Conservation (phyloP, 2,329 filamentous ascomycete genomes). For the Knufia petricola region DNA sequence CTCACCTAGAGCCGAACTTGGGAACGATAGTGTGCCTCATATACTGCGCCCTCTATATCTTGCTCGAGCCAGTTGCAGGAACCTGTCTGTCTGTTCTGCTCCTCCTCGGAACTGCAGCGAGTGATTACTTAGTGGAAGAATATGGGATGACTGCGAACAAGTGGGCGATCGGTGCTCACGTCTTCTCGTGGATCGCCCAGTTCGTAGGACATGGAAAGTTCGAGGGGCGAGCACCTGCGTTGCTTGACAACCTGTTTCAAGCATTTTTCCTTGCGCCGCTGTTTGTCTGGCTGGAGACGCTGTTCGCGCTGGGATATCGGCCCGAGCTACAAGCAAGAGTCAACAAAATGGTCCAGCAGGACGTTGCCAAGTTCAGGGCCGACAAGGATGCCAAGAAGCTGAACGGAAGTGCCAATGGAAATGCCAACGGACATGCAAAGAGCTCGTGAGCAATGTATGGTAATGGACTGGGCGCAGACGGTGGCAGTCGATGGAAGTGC, state of each 20-base stretch:
- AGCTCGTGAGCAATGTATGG: too few relatives aligned
- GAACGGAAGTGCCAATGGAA: conserved; percentile 22
- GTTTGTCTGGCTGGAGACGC: conserved; percentile 91
- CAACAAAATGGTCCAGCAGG: conserved; percentile 62
- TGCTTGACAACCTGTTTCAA: conserved; percentile 86
- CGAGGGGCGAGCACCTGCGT: conserved; percentile 76
- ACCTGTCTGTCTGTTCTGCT: conserved; percentile 66
- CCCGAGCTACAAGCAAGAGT: conserved; percentile 76
- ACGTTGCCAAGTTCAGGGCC: conserved; percentile 64
- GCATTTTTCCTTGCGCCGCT: conserved; percentile 87
- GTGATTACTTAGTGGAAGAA: conserved; percentile 62
- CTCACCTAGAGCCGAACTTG: conserved; percentile 50
- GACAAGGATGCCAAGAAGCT: conserved; percentile 40
- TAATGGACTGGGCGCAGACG: too few relatives aligned
- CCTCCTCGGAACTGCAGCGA: conserved; percentile 61
- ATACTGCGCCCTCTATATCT: conserved; percentile 73
- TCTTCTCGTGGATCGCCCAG: conserved; percentile 75
- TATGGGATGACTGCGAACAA: conserved; percentile 52
- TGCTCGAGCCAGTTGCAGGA: conserved; percentile 90
- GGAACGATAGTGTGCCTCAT: conserved; percentile 49
- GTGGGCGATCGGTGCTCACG: conserved; percentile 59
- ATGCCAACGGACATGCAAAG: conserved; percentile 22
- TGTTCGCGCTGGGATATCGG: conserved; percentile 85
- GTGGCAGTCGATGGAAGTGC: too few relatives aligned
- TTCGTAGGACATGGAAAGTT: conserved; percentile 87